These are phyloP conservation scores for Peronospora tabacina DNA, from an alignment of 352 stramenopile species.

Conservation along the genomic window DNA sequence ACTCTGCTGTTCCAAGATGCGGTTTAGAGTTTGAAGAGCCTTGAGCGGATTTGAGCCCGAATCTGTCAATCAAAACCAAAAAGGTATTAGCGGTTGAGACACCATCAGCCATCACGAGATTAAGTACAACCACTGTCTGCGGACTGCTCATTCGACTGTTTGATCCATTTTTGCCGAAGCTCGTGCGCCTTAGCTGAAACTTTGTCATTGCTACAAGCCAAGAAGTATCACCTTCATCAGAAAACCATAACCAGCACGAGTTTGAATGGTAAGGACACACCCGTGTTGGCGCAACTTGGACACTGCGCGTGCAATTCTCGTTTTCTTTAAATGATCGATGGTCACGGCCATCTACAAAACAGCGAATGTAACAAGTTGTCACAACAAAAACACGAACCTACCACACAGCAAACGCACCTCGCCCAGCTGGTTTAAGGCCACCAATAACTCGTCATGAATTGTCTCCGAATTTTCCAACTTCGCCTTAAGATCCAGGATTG, in stretches of 20 bases:
- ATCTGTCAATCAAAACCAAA: slow-evolving; percentile 5
- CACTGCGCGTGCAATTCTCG: slow-evolving; percentile 52
- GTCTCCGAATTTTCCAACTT: slow-evolving; percentile 43
- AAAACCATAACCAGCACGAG: not conserved
- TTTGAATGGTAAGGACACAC: slow-evolving; percentile 29
- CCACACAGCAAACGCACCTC: slow-evolving; percentile 24
- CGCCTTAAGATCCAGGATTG: slow-evolving; percentile 50
- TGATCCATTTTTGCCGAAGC: slow-evolving; percentile 66
- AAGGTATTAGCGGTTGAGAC: not conserved
- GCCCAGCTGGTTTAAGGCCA: slow-evolving; percentile 42
- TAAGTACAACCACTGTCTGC: slow-evolving; percentile 18
- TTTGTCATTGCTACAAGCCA: slow-evolving; percentile 56
- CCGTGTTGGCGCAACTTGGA: slow-evolving; percentile 63
- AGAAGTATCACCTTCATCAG: slow-evolving; percentile 1
- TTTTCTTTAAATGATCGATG: slow-evolving; percentile 60
- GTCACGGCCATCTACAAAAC: slow-evolving; percentile 43
- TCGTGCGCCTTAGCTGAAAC: slow-evolving; percentile 60
- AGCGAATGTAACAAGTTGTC: not conserved
- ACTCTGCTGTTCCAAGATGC: slow-evolving; percentile 39
- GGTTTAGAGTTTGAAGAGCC: slow-evolving; percentile 44
- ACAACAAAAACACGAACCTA: not conserved
- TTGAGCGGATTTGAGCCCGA: slow-evolving; percentile 31
- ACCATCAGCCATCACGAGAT: not conserved
- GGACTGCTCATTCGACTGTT: slow-evolving; percentile 39
- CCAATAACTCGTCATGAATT: slow-evolving; percentile 63